Evolutionary conservation across 225 moss, liverwort and hornwort genomes (phyloP).

Genomic region (Bryoerythrophyllum caledonicum): DNA sequence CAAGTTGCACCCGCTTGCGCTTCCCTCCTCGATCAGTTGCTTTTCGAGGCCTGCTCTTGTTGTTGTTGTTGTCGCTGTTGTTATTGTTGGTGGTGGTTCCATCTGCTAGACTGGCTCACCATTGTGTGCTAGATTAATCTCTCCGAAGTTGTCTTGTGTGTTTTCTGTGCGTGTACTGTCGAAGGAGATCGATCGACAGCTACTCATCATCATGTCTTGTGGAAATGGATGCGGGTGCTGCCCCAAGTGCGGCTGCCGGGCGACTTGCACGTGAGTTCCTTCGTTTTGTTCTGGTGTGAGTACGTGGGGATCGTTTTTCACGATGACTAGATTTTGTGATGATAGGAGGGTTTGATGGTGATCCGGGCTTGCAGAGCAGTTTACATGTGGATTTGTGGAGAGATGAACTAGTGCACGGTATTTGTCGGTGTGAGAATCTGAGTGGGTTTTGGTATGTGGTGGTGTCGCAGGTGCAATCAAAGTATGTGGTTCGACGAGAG

Average conservation of each 20-base stretch:
- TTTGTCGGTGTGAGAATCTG: background rate
- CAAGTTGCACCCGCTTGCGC: too few relatives aligned
- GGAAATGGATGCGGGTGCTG: slow-evolving; percentile 85
- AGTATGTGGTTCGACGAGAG: slow-evolving; percentile 38
- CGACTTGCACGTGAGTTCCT: slow-evolving; percentile 68
- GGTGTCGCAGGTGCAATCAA: slow-evolving; percentile 35
- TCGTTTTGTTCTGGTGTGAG: background rate
- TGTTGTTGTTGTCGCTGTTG: background rate
- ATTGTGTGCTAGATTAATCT: background rate
- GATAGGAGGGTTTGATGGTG: background rate
- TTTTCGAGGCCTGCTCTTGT: too few relatives aligned
- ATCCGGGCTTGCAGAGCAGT: too few relatives aligned
- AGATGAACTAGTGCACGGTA: too few relatives aligned
- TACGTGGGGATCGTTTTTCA: background rate
- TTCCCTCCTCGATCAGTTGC: background rate
- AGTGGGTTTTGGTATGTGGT: background rate
- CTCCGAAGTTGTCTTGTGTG: too few relatives aligned
- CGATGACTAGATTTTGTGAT: background rate
- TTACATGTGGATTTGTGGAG: background rate
- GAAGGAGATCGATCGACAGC: background rate
- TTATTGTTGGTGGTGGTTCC: background rate
- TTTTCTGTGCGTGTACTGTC: background rate
- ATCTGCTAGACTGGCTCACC: background rate
- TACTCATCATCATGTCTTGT: slow-evolving; percentile 62
- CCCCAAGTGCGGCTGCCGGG: slow-evolving; percentile 83